These are phyloP conservation scores for Boletus sp. DNA, from an alignment of 768 basidiomycete genomes.

Conservation along the genomic window DNA sequence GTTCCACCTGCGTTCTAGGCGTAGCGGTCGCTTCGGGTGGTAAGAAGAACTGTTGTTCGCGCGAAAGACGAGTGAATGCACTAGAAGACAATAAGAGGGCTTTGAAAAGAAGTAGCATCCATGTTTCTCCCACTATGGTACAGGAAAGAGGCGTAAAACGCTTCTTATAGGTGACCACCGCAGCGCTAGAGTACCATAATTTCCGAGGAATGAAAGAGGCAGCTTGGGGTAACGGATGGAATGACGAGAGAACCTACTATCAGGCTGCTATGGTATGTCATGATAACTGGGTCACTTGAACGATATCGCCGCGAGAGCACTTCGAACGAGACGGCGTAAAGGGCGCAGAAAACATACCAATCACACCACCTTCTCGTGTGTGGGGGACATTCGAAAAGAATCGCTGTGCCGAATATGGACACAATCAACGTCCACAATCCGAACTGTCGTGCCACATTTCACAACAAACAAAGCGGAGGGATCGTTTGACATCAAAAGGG, in stretches of 20 bases:
- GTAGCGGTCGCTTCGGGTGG: slow-evolving; percentile 8
- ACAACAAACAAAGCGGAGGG: slow-evolving; percentile 31
- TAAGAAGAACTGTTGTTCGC: slow-evolving; percentile 3
- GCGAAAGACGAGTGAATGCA: not conserved
- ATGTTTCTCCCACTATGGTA: not conserved
- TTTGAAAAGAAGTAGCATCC: slow-evolving; percentile 6
- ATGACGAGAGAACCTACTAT: slow-evolving; percentile 12
- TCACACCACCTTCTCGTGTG: slow-evolving; percentile 18
- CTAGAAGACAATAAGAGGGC: slow-evolving; percentile 10
- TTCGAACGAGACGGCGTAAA: slow-evolving; percentile 25
- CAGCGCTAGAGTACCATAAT: slow-evolving; percentile 18
- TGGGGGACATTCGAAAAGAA: slow-evolving; percentile 20
- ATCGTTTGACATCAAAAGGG: slow-evolving; percentile 23
- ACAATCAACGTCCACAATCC: slow-evolving; percentile 21
- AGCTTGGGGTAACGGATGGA: slow-evolving; percentile 8
- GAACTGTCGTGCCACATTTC: slow-evolving; percentile 22
- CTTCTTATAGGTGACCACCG: slow-evolving; percentile 11
- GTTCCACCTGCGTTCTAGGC: slow-evolving; percentile 14
- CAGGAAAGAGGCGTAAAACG: slow-evolving; percentile 4
- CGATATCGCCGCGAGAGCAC: slow-evolving; percentile 9
- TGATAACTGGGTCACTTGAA: slow-evolving; percentile 4
- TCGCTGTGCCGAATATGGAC: slow-evolving; percentile 13
- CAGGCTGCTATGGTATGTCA: slow-evolving; percentile 5
- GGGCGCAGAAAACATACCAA: slow-evolving; percentile 21
- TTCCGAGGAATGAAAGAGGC: slow-evolving; percentile 27